These are phyloP conservation scores for Xylariaceae sp. DNA, from an alignment of 2,329 filamentous ascomycete species.

Conservation along the genomic window DNA sequence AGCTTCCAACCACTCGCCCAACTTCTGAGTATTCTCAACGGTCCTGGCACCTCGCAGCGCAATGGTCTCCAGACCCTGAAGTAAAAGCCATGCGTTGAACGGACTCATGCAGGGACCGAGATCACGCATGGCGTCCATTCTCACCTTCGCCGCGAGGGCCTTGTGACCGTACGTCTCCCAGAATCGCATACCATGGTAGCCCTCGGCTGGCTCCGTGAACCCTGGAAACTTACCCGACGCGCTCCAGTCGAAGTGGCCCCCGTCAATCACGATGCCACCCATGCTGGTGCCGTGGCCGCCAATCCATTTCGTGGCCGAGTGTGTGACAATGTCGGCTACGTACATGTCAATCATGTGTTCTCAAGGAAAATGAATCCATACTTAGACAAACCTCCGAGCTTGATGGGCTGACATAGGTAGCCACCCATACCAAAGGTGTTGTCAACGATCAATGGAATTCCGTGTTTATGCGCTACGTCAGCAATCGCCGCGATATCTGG, in stretches of 20 bases:
- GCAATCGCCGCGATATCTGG: conserved; percentile 65
- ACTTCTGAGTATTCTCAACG: conserved; percentile 58
- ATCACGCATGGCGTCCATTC: conserved; percentile 68
- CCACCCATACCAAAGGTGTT: conserved; percentile 71
- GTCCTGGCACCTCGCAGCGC: conserved; percentile 63
- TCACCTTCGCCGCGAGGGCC: conserved; percentile 61
- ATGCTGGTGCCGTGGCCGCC: conserved; percentile 70
- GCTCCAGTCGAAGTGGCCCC: conserved; percentile 69
- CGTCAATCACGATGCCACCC: conserved; percentile 63
- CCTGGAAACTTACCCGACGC: conserved; percentile 65
- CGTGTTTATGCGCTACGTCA: conserved; percentile 49
- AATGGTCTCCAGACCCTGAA: conserved; percentile 67
- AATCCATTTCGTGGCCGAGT: conserved; percentile 71
- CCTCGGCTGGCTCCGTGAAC: conserved; percentile 63
- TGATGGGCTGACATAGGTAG: conserved; percentile 62
- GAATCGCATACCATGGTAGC: conserved; percentile 67
- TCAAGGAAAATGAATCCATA: not conserved
- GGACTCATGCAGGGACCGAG: conserved; percentile 64
- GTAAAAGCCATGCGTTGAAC: conserved; percentile 67
- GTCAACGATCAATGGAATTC: conserved; percentile 47
- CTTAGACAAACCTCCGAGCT: conserved; percentile 47
- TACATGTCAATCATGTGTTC: conserved; percentile 14
- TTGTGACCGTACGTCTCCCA: conserved; percentile 65
- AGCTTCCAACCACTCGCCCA: conserved; percentile 64
- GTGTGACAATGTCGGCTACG: conserved; percentile 63